Conservation (phyloP, 176 grass and related monocot species). For the Neostapfia colusana region DNA sequence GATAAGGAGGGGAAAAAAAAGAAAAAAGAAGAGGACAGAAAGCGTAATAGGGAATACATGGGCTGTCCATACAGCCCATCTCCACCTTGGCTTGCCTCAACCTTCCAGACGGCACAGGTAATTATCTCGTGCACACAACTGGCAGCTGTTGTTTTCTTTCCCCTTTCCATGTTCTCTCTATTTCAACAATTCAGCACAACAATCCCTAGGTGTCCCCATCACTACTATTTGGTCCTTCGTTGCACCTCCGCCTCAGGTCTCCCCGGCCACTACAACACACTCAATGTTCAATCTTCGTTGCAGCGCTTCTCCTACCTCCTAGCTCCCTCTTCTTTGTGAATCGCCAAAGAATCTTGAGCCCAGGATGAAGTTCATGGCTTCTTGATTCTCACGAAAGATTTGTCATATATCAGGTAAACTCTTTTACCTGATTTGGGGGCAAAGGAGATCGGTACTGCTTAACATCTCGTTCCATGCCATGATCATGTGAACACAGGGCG, state of each 20-base stretch:
- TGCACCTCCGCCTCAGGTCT: neutral
- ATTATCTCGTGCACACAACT: neutral
- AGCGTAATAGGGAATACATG: neutral
- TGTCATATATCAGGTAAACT: neutral
- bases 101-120: neutral
- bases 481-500: neutral
- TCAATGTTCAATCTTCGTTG: neutral
- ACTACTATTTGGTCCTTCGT: too few species aligned
- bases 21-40: neutral
- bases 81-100: neutral
- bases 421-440: too few species aligned
- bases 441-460: neutral
- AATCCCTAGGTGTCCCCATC: neutral
- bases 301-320: neutral
- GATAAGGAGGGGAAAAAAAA: too few species aligned
- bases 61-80: neutral
- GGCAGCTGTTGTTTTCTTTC: neutral
- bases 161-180: too few species aligned
- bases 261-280: neutral
- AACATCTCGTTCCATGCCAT: neutral
- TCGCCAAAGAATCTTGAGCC: neutral
- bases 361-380: neutral
- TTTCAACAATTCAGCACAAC: neutral
- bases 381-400: neutral
- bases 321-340: neutral